These are phyloP conservation scores for Gaeumannomyces tritici DNA, from an alignment of 2,329 filamentous ascomycete genomes.

Conservation along the genomic window DNA sequence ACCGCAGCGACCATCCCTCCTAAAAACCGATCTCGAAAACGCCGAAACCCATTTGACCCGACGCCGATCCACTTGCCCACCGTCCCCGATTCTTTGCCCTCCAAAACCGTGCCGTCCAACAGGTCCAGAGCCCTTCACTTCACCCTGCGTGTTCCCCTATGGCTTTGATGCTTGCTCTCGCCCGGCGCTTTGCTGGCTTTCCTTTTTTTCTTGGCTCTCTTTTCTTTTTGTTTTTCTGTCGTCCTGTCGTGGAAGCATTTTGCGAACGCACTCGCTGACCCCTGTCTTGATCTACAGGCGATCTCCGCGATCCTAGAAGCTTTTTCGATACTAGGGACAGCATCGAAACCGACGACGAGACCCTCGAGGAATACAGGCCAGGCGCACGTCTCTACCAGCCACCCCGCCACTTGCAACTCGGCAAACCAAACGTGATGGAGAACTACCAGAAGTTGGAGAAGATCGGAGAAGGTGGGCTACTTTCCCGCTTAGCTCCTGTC, in stretches of 20 bases:
- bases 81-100: background rate
- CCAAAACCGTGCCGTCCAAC: background rate
- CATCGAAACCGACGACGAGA: background rate
- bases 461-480: constrained; percentile 69
- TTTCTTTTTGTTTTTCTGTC: background rate
- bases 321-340: background rate
- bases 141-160: background rate
- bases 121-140: background rate
- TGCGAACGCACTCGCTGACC: background rate
- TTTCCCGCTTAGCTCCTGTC: background rate
- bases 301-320: background rate
- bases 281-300: background rate
- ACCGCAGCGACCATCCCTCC: background rate
- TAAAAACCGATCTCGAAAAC: background rate
- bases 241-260: background rate
- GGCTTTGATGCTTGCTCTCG: background rate
- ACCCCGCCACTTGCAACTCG: background rate
- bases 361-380: background rate
- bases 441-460: constrained; percentile 92
- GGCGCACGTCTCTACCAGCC: background rate
- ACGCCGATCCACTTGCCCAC: background rate
- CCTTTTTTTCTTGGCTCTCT: background rate
- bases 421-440: constrained; percentile 50
- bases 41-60: background rate
- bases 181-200: background rate